phyloP scores from a whole-genome alignment of 768 basidiomycete species.

The Boletus reticulatus region DNA sequence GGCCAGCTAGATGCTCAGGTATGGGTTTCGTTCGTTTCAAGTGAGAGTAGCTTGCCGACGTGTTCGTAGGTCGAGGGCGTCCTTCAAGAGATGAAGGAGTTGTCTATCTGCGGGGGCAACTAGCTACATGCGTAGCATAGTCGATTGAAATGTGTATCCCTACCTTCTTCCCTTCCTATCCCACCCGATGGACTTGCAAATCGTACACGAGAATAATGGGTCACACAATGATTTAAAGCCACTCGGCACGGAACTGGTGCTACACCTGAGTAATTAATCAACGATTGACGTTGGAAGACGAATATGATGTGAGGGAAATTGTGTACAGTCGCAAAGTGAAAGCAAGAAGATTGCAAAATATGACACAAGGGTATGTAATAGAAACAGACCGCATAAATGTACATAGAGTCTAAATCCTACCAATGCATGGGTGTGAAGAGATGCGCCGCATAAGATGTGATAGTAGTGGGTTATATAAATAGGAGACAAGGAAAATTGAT shows the following conservation, averaged over 20 bases:
- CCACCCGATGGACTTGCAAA: background rate
- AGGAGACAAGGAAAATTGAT: background rate
- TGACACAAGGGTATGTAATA: constrained; percentile 13
- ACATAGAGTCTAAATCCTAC: constrained; percentile 24
- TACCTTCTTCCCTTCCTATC: background rate
- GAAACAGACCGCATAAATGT: constrained; percentile 13
- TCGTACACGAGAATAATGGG: constrained; percentile 2
- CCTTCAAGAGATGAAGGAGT: constrained; percentile 94
- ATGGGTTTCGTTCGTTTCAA: constrained; percentile 4
- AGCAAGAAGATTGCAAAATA: constrained; percentile 6
- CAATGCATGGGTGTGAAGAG: constrained; percentile 13
- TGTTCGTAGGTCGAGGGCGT: constrained; percentile 80
- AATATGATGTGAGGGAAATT: constrained; percentile 3
- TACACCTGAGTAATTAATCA: constrained; percentile 21
- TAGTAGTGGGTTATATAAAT: background rate
- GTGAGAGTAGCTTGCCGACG: background rate
- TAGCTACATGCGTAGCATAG: constrained; percentile 7
- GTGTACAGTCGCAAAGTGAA: constrained; percentile 22
- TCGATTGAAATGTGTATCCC: constrained; percentile 4
- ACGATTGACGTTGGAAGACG: constrained; percentile 2
- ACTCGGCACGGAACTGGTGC: constrained; percentile 11
- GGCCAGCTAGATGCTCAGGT: constrained; percentile 95
- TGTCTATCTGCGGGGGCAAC: constrained; percentile 84
- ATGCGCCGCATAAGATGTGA: constrained; percentile 8
- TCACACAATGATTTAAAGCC: constrained; percentile 10